phyloP scores from a whole-genome alignment of 257 asterid genomes.

The Nicotiana otophora region DNA sequence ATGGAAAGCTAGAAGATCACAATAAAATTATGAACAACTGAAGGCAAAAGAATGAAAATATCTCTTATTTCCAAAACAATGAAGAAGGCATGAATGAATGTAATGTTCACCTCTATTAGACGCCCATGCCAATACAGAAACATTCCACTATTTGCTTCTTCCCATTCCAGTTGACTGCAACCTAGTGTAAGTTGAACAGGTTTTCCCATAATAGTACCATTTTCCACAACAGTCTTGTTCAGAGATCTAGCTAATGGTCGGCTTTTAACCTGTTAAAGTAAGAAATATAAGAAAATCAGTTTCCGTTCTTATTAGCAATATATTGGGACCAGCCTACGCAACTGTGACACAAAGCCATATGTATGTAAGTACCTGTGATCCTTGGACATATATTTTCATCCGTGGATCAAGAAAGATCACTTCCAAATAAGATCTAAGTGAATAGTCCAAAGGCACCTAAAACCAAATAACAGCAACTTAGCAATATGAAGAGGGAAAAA shows the following conservation, averaged over 20 bases:
- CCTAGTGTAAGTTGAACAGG: slow-evolving; percentile 56
- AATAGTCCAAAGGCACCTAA: slow-evolving; percentile 78
- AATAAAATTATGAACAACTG: not conserved
- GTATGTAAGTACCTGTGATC: slow-evolving; percentile 44
- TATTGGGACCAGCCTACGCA: not conserved
- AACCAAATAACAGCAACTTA: slow-evolving; percentile 18
- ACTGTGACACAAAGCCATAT: not conserved
- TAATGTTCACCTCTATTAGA: slow-evolving; percentile 57
- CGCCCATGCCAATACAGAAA: slow-evolving; percentile 89
- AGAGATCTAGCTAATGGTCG: slow-evolving; percentile 67
- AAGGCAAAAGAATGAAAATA: not conserved
- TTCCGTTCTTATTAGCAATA: not conserved
- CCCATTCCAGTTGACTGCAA: slow-evolving; percentile 70
- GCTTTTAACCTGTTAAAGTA: slow-evolving; percentile 47
- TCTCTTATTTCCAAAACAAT: slow-evolving; percentile 1
- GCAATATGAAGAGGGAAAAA: not conserved
- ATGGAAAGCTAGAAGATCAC: not conserved
- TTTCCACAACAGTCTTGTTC: slow-evolving; percentile 46
- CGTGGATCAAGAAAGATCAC: slow-evolving; percentile 79
- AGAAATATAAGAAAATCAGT: not conserved
- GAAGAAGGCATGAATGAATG: slow-evolving; percentile 11
- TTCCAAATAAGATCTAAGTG: slow-evolving; percentile 65
- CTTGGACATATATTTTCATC: slow-evolving; percentile 73
- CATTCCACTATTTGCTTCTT: slow-evolving; percentile 70
- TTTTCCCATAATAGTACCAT: slow-evolving; percentile 46